Base-by-base conservation (phyloP, 495 filamentous ascomycete genomes). In the Extremus antarcticus region DNA sequence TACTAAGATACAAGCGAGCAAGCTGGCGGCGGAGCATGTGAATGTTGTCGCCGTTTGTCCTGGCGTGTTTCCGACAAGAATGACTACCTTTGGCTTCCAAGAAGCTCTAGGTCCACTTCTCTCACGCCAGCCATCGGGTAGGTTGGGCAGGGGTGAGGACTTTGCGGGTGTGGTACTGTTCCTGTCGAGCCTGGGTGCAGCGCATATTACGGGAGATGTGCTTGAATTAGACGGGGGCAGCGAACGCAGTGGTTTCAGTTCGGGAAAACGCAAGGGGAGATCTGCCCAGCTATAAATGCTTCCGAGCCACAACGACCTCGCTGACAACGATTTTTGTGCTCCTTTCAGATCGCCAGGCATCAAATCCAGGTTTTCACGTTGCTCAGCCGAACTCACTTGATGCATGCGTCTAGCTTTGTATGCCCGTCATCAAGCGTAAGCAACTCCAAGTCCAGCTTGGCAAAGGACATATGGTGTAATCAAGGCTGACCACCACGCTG, bases 151-250 rank as follows among this genome's bases (percentile, higher is more conserved):
- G 51, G 65, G 65, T 32, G 52, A 53, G 19, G 67, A 70, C 45
- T 66, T 70, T 59, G 67, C 59, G 0, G 67, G 67, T 1, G 25
- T 68, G 35, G 58, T 70, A 21, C 49, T 70, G 25, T 70, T 68
- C 50, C 40, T 68, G 29, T 53, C 54, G 19, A 61, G 58, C 38
- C 11, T 50, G n/a, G 67, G 53, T 1, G 50, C 55, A n/a, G 67
- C 63, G 40, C 67, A 70, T 50, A 68, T 70, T 63, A 68, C 65
- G 7, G 67, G 67, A 1, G 63, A 64, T 54, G 64, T 65, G 35
- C 17, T 68, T 17, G 67, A 70, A 56, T 39, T 70, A 16, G 67
- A 70, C 57, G 67, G 67, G 9, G 67, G 67, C 11, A 59, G 53
- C 20, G 66, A 56, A 16, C 45, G 59, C 52, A 63, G 54, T 16